Evolutionary conservation across 176 grass and related monocot genomes (phyloP).

Genomic region (Chloris gayana): DNA sequence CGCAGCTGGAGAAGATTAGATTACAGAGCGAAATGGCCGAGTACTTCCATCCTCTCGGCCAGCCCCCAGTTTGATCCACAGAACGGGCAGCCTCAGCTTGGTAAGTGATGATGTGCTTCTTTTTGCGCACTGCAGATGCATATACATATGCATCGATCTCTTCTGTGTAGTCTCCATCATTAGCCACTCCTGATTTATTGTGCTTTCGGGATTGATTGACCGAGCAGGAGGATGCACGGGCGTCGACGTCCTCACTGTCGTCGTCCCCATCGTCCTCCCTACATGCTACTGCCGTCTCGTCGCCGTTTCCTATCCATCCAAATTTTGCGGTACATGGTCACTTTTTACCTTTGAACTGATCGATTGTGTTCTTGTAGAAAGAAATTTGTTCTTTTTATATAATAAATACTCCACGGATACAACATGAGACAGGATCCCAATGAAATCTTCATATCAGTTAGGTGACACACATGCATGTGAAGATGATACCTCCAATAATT

Average conservation of each 20-base stretch:
- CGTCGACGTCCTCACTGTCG: constrained; percentile 55
- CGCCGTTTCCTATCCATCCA: constrained; percentile 43
- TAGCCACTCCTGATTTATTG: constrained; percentile 41
- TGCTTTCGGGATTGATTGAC: constrained; percentile 27
- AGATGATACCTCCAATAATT: background rate
- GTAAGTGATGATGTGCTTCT: constrained; percentile 30
- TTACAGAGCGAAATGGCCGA: constrained; percentile 82
- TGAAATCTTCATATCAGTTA: background rate
- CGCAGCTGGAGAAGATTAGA: constrained; percentile 86
- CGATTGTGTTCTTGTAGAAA: background rate
- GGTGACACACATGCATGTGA: background rate
- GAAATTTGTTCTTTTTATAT: too few relatives aligned
- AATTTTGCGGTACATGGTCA: constrained; percentile 49
- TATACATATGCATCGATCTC: background rate
- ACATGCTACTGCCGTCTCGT: constrained; percentile 38
- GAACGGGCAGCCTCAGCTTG: constrained; percentile 55
- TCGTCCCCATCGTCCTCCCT: constrained; percentile 56
- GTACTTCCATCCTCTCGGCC: constrained; percentile 59
- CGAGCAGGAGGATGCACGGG: constrained; percentile 57
- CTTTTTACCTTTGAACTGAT: background rate
- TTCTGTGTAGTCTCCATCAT: constrained; percentile 9
- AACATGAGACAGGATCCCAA: background rate
- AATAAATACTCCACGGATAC: background rate
- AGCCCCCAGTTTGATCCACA: constrained; percentile 51
- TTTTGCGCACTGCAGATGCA: background rate